Evolutionary conservation across 345 rosid genomes (phyloP).

Genomic region (Ceriops tagal): DNA sequence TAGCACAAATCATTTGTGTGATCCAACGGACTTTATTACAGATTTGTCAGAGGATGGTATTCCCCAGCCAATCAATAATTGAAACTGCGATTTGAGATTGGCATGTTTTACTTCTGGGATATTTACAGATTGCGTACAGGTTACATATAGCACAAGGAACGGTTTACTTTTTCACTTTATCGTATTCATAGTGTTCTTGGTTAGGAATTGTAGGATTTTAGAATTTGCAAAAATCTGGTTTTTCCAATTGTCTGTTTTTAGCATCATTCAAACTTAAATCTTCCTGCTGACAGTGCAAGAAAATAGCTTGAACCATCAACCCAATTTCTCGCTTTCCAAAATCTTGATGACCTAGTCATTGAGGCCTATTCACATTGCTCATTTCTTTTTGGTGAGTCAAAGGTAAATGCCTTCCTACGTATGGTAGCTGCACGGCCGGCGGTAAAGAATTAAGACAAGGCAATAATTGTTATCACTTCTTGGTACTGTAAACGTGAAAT

Average conservation of each 20-base stretch:
- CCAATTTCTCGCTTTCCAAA: no score
- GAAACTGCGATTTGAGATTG: constrained; percentile 18
- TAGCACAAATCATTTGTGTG: constrained; percentile 28
- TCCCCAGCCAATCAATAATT: constrained; percentile 25
- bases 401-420: no score
- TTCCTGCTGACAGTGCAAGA: not conserved
- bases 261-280: not conserved
- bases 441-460: no score
- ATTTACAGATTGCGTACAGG: not conserved
- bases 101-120: not conserved
- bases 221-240: not conserved
- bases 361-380: no score
- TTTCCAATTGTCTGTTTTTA: not conserved
- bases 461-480: no score
- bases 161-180: not conserved
- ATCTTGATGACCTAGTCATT: no score
- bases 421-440: no score
- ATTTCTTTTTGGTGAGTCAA: no score
- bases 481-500: no score
- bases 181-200: not conserved
- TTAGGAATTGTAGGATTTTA: constrained; percentile 2
- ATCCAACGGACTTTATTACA: constrained; percentile 24
- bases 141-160: not conserved
- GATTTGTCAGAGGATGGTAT: constrained; percentile 30
- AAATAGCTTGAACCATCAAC: no score